Evolutionary conservation across 2,329 filamentous ascomycete species (phyloP), one percentile per base, ranked within the genome.

Genomic region (Pseudocercospora vitis): DNA sequence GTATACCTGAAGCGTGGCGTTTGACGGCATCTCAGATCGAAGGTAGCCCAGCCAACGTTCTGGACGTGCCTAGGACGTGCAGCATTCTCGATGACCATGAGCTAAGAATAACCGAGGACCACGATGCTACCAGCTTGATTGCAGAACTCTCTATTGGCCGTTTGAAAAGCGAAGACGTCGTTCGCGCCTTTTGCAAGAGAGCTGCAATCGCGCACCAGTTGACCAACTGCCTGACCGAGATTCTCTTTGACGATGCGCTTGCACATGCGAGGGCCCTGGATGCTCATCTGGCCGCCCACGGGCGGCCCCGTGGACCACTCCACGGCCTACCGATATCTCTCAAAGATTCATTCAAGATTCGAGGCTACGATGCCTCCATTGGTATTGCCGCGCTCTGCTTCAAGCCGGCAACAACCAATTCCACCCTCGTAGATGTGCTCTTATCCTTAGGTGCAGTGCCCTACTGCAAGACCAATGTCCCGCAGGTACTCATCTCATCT

Each of bases 41-140:
- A 61, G 40, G 48, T 6, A 61, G 51, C 50, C 68, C 47, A n/a
- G 57, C 54, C 26, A 70, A 45, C 31, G 72, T 81, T 18, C 71
- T 79, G 48, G 69, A 76, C 23, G 68, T 83, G 7, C 81, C 81
- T 2, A 70, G 74, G n/a, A 70, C 71, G 46, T 80, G 79, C 60
- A 79, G 80, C 0, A 64, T 85, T 4, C 69, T 85, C 19, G 76
- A 66, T 1, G n/a, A 66, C 0, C 64, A 73, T 4, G 81, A 85
- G 56, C 64, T 84, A 16, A 65, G 70, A 0, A 82, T 85, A 45
- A 85, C 82, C 0, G 80, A 83, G 58, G 62, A 73, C 0, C 78
- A 77, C 57, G 76, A 81, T 65, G 76, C 75, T 7, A 71, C 71
- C 4, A 65, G 61, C 11, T 58, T 77, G 42, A 65, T 71, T 1